phyloP scores from a whole-genome alignment of 108 stramenopile species.

The Nitzschia sp. region DNA sequence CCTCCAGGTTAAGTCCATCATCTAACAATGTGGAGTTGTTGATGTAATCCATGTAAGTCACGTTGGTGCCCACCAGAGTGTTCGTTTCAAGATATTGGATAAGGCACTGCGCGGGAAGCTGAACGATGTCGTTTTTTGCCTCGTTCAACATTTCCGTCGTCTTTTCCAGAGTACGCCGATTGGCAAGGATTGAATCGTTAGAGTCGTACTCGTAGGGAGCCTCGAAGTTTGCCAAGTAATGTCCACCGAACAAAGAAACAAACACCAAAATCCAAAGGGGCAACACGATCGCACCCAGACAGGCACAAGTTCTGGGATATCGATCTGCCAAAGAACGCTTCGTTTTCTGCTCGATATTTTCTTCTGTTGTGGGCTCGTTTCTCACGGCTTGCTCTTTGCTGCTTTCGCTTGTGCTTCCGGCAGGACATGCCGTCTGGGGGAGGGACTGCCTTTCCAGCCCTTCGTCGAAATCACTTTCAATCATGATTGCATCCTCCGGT shows the following conservation, averaged over 20 bases:
- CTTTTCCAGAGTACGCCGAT: background rate
- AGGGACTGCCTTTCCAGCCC: too few relatives aligned
- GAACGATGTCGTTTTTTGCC: background rate
- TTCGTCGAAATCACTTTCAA: too few relatives aligned
- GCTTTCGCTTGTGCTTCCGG: too few relatives aligned
- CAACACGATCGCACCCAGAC: background rate
- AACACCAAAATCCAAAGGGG: constrained; percentile 6
- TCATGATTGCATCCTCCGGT: too few relatives aligned
- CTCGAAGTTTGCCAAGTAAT: background rate
- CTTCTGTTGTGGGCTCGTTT: too few relatives aligned
- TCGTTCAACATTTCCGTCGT: background rate
- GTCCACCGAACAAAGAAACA: background rate
- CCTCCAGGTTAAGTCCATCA: background rate
- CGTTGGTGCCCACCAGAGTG: background rate
- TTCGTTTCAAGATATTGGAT: background rate
- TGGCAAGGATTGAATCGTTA: constrained; percentile 6
- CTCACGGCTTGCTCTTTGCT: too few relatives aligned
- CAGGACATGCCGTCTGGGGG: too few relatives aligned
- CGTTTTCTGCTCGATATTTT: too few relatives aligned
- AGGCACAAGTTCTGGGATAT: constrained; percentile 4
- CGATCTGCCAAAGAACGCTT: too few relatives aligned
- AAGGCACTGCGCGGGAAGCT: background rate
- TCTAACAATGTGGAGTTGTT: background rate
- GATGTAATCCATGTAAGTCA: background rate
- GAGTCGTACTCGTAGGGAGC: background rate